Evolutionary conservation across 129 eudicot genomes (phyloP).

Genomic region (Chrysanthemum lavandulifolium): DNA sequence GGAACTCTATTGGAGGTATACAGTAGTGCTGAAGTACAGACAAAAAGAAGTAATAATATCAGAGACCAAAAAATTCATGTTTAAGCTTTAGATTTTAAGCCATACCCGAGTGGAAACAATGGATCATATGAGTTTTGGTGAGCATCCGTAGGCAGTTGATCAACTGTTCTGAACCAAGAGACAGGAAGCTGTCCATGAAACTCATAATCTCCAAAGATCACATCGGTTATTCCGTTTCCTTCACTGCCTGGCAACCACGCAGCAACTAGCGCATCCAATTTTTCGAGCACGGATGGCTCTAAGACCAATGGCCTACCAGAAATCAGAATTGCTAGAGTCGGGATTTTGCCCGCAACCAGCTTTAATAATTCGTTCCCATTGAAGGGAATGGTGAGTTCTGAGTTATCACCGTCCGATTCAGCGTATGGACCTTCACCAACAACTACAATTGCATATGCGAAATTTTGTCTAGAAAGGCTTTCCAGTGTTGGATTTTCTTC

Average conservation of each 20-base stretch:
- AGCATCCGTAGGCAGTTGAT: background rate
- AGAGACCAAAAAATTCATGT: no score
- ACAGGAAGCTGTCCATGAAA: background rate
- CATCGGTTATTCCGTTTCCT: background rate
- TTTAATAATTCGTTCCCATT: conserved; percentile 44
- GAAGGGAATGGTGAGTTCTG: conserved; percentile 48
- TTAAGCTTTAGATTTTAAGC: background rate
- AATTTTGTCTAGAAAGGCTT: conserved; percentile 46
- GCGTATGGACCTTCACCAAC: conserved; percentile 66
- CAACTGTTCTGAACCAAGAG: conserved; percentile 1
- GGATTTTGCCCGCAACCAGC: conserved; percentile 42
- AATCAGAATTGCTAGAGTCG: conserved; percentile 45
- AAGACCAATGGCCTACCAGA: conserved; percentile 66
- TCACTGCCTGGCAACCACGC: conserved; percentile 76
- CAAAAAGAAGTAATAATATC: no score
- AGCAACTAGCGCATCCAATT: conserved; percentile 52
- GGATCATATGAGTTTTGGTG: background rate
- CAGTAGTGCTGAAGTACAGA: no score
- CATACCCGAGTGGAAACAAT: background rate
- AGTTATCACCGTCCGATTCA: conserved; percentile 52
- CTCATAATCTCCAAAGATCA: conserved; percentile 4
- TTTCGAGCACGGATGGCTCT: conserved; percentile 45
- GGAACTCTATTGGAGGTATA: no score
- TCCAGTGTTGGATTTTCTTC: conserved; percentile 47
- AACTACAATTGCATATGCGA: conserved; percentile 53